Percentiles rank a stretch among this genome's conserved stretches.
These are phyloP conservation scores for Stygiomarasmius scandens DNA, from an alignment of 1,284 basidiomycete genomes.

Conservation along the genomic window DNA sequence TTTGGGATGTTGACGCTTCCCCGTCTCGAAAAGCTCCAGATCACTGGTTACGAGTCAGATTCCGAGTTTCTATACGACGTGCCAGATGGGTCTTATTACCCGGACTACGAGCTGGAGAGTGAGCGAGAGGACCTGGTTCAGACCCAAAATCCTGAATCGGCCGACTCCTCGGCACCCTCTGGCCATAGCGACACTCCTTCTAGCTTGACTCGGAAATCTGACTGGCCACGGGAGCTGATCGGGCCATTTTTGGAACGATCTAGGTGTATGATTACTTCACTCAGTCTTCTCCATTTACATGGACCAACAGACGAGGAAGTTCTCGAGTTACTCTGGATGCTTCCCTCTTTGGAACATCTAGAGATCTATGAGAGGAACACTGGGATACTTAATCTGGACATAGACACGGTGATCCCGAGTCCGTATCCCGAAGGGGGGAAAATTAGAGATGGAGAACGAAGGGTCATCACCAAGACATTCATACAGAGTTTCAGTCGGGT, in stretches of 20 bases:
- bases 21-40: background rate
- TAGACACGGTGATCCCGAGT: background rate
- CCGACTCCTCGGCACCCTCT: too few species aligned
- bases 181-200: background rate
- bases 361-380: background rate
- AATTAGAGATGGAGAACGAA: background rate
- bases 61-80: background rate
- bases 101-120: background rate
- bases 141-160: too few species aligned
- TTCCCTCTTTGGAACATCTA: background rate
- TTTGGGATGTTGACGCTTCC: background rate
- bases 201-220: background rate
- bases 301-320: background rate
- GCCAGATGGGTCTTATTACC: background rate
- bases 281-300: background rate
- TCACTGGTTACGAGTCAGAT: background rate
- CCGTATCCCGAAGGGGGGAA: too few species aligned
- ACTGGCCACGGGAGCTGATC: background rate
- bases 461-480: background rate
- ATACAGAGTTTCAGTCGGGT: background rate
- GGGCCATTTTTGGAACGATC: background rate
- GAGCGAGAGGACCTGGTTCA: background rate
- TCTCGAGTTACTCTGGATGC: background rate
- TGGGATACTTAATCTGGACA: background rate
- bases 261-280: background rate